Base-by-base conservation (phyloP, 2,329 filamentous ascomycete genomes). In the Amphichorda felina region DNA sequence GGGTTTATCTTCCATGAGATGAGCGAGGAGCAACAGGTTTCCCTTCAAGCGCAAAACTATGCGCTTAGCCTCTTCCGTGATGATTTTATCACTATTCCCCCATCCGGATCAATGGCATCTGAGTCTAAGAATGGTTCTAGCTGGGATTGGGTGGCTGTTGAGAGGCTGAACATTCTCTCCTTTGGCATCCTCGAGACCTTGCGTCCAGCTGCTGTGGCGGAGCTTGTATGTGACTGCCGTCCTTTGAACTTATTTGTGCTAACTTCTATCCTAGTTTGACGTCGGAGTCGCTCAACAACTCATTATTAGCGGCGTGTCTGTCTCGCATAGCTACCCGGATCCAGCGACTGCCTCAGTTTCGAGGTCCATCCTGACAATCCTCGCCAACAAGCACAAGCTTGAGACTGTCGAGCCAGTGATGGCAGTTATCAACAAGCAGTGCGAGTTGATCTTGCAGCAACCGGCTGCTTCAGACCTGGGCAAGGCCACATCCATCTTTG, bases 301-400 rank as follows among this genome's bases (percentile, higher is more conserved):
- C 32, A 38, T 61, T 8, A 34, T 55, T 4, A 49, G 51, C 25
- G 46, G 49, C 21, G 43, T 31, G 8, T n/a, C 29, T 21, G 21
- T 17, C 9, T 21, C 24, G 13, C 4, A 8, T 17, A 21, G 15
- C 4, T 27, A 17, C 16, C 10, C 26, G n/a, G 25, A 25, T 45
- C 8, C 45, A 8, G 32, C 31, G 7, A 35, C 38, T 8, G 27
- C 41, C 51, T 40, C 34, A 45, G 55, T 50, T 35, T 46, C 47
- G 11, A 45, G 53, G 19, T 56, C 55, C 0, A 58, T 67, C 9
- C 47, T 66, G 9, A 55, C 58, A 3, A 51, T 61, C 4, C 43
- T 68, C 19, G 55, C 61, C 33, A 68, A 69, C 45, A 69, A 66
- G 41, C 57, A 60, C 45, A 56, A 56, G 24, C 49, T 60, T 14